Base-by-base conservation (phyloP, 257 asterid species). In the Echium plantagineum region DNA sequence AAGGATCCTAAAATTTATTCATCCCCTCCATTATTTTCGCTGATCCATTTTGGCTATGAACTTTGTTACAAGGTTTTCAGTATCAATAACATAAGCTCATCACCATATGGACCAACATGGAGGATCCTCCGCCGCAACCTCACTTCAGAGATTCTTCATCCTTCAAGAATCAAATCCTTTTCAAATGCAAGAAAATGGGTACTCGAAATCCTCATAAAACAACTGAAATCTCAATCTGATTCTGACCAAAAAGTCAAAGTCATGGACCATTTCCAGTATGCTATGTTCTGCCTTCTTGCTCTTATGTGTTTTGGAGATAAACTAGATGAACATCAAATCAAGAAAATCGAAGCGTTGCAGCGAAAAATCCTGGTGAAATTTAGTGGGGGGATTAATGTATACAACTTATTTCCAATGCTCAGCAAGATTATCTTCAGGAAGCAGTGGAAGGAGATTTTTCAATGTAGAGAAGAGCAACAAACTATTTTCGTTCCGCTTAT, bases 81-180 rank as follows among this genome's bases (percentile, higher is more conserved):
- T 15, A 69, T 61, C 57, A 38, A 51, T 17, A 69, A 26, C 31
- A 69, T 69, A 28, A 0, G 32, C 28, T 13, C 69, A 7, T 12
- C 46, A 2, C 0, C 46, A 6, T 35, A 35, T 35, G 46, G 46
- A 7, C 12, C 46, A 35, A 7, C 13, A 35, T 35, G 46, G 46
- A 7, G 46, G 2, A 35, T 35, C 10, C 13, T 35, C 10, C 46
- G 69, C 12, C 57, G 61, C 2, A 69, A 69, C 21, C 63, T 69
- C 2, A 18, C 24, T 15, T 69, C 54, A n/a, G 69, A 64, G 55
- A 64, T 64, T 4, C 68, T 64, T 19, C 61, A 64, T 42, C 61
- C 68, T 55, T 35, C 46, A 35, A 7, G 46, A 35, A 9, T 35
- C 2, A 7, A 35, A 35, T 35, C 46, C 6, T 35, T 7, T 13